Percentiles rank a stretch among this genome's conserved stretches.
Conservation (phyloP, 1,284 basidiomycete species). For the Sparassis latifolia region DNA sequence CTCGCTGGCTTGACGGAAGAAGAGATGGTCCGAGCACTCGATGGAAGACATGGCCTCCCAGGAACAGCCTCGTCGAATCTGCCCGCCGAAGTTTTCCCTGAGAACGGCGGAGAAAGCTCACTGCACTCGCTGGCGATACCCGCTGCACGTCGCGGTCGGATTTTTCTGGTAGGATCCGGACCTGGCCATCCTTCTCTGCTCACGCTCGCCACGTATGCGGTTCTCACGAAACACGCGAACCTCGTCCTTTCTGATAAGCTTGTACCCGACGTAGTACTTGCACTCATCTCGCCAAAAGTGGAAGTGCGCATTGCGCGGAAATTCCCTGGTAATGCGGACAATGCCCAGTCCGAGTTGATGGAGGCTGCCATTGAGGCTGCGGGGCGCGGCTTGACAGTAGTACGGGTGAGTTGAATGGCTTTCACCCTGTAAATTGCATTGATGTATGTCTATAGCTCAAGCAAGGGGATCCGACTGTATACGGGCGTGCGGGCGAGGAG, state of each 20-base stretch:
- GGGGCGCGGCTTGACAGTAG: constrained; percentile 74
- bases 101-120: constrained; percentile 12
- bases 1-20: constrained; percentile 62
- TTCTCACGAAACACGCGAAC: constrained; percentile 76
- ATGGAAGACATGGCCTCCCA: constrained; percentile 28
- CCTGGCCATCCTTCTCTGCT: constrained; percentile 92
- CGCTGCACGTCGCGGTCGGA: constrained; percentile 48
- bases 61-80: constrained; percentile 2
- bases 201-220: constrained; percentile 80
- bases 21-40: constrained; percentile 66
- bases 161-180: constrained; percentile 89
- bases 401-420: constrained; percentile 51
- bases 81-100: constrained; percentile 13
- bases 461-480: constrained; percentile 95
- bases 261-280: constrained; percentile 87
- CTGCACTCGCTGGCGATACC: constrained; percentile 26
- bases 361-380: constrained; percentile 82
- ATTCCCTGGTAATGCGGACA: constrained; percentile 96
- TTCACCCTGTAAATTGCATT: neutral
- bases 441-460: constrained; percentile 51
- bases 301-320: constrained; percentile 87
- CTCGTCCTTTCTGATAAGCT: constrained; percentile 94
- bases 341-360: constrained; percentile 93
- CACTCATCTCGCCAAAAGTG: constrained; percentile 73
- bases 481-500: constrained; percentile 93